Evolutionary conservation across 2,329 filamentous ascomycete species (phyloP), one percentile per base, ranked within the genome.

Genomic region (Chrysosporium keratinophilum): DNA sequence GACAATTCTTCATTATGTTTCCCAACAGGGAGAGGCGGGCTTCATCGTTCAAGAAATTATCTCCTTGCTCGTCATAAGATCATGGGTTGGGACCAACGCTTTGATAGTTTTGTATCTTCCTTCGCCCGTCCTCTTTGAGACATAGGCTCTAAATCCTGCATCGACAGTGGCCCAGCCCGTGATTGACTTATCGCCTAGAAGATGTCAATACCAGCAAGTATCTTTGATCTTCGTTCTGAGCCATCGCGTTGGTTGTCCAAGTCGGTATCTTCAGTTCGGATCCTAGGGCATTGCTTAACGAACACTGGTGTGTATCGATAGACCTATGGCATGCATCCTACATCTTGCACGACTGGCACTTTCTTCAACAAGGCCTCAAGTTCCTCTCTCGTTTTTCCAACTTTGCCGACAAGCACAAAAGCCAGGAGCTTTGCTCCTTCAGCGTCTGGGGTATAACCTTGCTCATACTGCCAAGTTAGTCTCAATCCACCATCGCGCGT

Each of bases 211-310:
- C 23, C 12, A 33, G 49, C 23, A 17, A 7, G 4, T 5, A n/a
- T 15, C 12, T 19, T 2, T 19, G 15, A 49, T 54, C 35, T 19
- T 19, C 5, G 4, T 42, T 33, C 12, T 54, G 35, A 49, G 35
- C 35, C 39, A 54, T 45, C n/a, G 52, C 46, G 5, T 42, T 37
- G 17, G 12, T 43, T 1, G 41, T 34, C 52, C 52, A 54, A 5
- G 52, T 50, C 52, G 23, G 31, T 45, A 54, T 42, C 44, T 48
- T 35, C 52, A 54, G 37, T 14, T 39, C 14, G 37, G 52, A 46
- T 46, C 42, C 50, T 52, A 52, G 19, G 35, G 17, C 5, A 15
- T 37, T 19, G 17, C 9, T 19, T 15, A 37, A 23, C 23, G 17
- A 37, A 20, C 5, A 19, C 23, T 14, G 17, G 11, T 28, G 9